phyloP scores from a whole-genome alignment of 2,329 filamentous ascomycete species.

The Pseudogymnoascus sp. region DNA sequence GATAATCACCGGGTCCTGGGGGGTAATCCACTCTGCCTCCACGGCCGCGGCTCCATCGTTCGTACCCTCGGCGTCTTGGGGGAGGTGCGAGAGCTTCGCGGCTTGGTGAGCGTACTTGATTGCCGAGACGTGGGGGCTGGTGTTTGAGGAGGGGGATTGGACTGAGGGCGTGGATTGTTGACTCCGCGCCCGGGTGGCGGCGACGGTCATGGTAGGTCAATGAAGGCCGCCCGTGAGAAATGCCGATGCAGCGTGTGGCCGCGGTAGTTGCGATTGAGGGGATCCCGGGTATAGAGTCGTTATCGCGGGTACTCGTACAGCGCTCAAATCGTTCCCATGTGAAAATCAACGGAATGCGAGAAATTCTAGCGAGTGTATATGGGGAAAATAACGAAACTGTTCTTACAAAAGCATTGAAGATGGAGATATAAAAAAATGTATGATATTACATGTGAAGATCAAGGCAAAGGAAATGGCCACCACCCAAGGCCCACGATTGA shows the following conservation, averaged over 20 bases:
- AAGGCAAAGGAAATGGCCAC: background rate
- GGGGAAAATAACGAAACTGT: background rate
- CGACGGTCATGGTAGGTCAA: background rate
- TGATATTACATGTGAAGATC: background rate
- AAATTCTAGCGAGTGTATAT: background rate
- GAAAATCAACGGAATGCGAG: background rate
- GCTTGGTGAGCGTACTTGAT: conserved; percentile 55
- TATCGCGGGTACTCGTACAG: background rate
- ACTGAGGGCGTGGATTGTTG: conserved; percentile 1
- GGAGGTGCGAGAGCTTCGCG: conserved; percentile 41
- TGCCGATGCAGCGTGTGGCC: background rate
- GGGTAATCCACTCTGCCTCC: conserved; percentile 57
- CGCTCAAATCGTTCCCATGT: background rate
- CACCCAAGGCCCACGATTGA: background rate
- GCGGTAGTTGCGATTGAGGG: background rate
- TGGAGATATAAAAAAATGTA: background rate
- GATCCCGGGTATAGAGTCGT: background rate
- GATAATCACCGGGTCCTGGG: conserved; percentile 62
- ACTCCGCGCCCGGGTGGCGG: background rate
- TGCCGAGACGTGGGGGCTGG: conserved; percentile 26
- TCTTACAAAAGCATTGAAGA: background rate
- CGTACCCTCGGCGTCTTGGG: conserved; percentile 21
- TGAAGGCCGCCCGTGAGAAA: background rate
- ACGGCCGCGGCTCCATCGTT: conserved; percentile 42
- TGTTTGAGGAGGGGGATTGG: background rate